Evolutionary conservation across 768 basidiomycete genomes (phyloP), one percentile per base, ranked within the genome.

Genomic region (Boletus patriciae): DNA sequence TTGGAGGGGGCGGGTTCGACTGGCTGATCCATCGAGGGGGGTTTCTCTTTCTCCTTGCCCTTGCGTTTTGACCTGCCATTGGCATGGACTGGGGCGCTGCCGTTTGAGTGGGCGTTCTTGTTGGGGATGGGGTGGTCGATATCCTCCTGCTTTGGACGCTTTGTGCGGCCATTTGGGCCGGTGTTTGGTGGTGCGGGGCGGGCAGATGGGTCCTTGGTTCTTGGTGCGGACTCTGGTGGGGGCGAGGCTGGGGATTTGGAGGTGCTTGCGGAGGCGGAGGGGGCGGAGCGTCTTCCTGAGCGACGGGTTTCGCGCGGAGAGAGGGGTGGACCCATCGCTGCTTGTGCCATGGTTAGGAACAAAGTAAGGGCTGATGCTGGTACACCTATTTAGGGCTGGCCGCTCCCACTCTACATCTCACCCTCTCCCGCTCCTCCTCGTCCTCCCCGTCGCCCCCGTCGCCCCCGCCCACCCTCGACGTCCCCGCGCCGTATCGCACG

Each of bases 251-350:
- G 86, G 23, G 87, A 89, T 73, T 88, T 88, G 50, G 86, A 86
- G 58, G 80, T 78, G 72, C 83, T 84, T 31, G 84, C 79, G 19
- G 87, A 88, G 29, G 78, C 76, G 42, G 87, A 86, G 44, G 84
- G 86, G 5, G 78, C 82, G 55, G 86, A 85, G 55, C 88, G 88
- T 64, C 89, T 77, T 42, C 86, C 88, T 62, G 89, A 90, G 61
- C 89, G 86, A 64, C 89, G 79, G 50, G 87, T 86, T 74, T 90
- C 89, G 67, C 86, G 78, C 41, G 87, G 88, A 55, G 88, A 88
- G 47, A 86, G 80, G 7, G 88, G 88, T 15, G 88, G 88, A 45
- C 87, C 88, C 88, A 90, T 90, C 49, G 81, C 81, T 46, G 82
- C 76, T 69, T 86, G 85, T 50, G 86, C 81, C 88, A 88, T 84